phyloP scores from a whole-genome alignment of 2,329 filamentous ascomycete species.

The Trichoderma asperellum region DNA sequence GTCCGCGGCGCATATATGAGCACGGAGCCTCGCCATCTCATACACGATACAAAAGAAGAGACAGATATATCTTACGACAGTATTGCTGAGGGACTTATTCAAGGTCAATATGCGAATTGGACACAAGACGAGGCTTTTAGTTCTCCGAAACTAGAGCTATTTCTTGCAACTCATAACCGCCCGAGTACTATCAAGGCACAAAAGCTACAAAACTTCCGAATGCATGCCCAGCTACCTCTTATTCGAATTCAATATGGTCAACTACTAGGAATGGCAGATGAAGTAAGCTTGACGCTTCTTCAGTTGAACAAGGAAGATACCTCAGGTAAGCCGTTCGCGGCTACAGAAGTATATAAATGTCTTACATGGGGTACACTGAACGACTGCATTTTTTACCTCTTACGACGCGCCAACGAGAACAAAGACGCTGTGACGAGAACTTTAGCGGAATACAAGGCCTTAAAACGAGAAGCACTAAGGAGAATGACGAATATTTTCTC shows the following conservation, averaged over 20 bases:
- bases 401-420: constrained; percentile 46
- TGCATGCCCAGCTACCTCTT: constrained; percentile 39
- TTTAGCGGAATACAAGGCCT: constrained; percentile 37
- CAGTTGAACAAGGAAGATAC: constrained; percentile 37
- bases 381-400: constrained; percentile 47
- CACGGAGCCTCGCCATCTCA: constrained; percentile 53
- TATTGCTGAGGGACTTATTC: constrained; percentile 52
- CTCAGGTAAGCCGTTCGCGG: constrained; percentile 27
- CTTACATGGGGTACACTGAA: constrained; percentile 46
- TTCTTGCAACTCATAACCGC: constrained; percentile 59
- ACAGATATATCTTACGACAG: constrained; percentile 58
- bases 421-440: constrained; percentile 43
- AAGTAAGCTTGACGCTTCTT: constrained; percentile 56
- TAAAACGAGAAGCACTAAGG: constrained; percentile 39
- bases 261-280: constrained; percentile 62
- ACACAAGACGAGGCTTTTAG: constrained; percentile 28
- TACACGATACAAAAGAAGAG: constrained; percentile 56
- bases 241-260: constrained; percentile 54
- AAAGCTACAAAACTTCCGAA: constrained; percentile 47
- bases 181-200: constrained; percentile 48
- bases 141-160: constrained; percentile 52
- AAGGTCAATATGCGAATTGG: constrained; percentile 37
- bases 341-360: constrained; percentile 46
- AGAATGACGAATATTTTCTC: constrained; percentile 36
- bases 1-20: constrained; percentile 61